Evolutionary conservation across 306 rosid genomes (phyloP), one percentile per base, ranked within the genome.

Genomic region (Oxytropis ochrocephala): DNA sequence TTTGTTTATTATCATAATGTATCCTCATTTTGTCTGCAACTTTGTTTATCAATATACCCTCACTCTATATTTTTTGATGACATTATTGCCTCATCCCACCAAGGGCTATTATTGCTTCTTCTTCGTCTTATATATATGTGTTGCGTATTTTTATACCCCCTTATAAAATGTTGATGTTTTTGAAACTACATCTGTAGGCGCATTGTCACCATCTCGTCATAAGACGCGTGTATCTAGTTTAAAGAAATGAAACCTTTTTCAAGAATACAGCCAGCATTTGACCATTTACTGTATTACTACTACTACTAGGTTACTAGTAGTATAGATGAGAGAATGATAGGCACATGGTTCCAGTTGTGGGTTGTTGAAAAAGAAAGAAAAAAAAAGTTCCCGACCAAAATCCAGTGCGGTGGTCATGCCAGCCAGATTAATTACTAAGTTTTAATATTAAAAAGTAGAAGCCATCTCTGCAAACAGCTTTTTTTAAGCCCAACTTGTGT

Each of bases 261-360:
- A 64, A 53, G 4, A 17, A n/a, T 1, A 43, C n/a, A 64, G 51
- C 42, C 66, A 52, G 42, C 67, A 70, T 62, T 77, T 76, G 66
- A 42, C 50, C 72, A 11, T 16, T 8, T 57, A 57, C 14, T 35
- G 42, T 41, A 30, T 13, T 7, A 5, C 33, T 50, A 48, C 50
- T 44, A 35, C n/a, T n/a, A n/a, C n/a, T 50, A 27, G 10, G 16
- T 33, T 16, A 2, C 21, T n/a, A 57, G 48, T 73, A n/a, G n/a
- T 10, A 5, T 11, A 11, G 54, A 56, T 56, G 6, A 29, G 35
- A 33, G 24, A 59, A 60, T 48, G n/a, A 12, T 35, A 44, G 16
- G 69, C 82, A 78, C 82, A 64, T 72, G 82, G 57, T 55, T 78
- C 63, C 50, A 71, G 77, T 71, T 56, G 58, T 70, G 63, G 64